Conservation (phyloP, 331 rosid species). For the Rosa hybrid region DNA sequence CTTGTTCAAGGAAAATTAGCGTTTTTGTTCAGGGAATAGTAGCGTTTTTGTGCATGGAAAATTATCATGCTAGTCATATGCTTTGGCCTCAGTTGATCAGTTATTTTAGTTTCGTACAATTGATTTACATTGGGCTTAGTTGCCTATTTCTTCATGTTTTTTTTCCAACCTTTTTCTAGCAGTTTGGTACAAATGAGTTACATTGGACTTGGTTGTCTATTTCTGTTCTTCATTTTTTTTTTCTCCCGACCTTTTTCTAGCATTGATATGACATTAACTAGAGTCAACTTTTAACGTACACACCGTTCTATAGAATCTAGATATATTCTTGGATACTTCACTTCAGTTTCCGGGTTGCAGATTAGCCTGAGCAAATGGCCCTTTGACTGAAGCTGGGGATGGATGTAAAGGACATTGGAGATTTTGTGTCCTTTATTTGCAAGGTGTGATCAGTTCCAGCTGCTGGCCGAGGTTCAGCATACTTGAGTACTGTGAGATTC, state of each 20-base stretch:
- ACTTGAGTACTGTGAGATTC: conserved; percentile 36
- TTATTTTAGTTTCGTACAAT: background rate
- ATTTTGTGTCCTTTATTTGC: conserved; percentile 40
- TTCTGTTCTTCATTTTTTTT: background rate
- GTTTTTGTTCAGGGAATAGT: background rate
- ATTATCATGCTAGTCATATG: background rate
- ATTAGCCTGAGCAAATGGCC: conserved; percentile 51
- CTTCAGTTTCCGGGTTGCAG: conserved; percentile 72
- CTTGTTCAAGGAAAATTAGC: background rate
- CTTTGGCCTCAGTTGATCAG: background rate
- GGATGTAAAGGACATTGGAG: conserved; percentile 30
- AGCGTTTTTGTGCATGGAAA: background rate
- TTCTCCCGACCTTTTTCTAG: background rate
- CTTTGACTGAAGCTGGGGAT: conserved; percentile 42
- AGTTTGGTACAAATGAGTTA: background rate
- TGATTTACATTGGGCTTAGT: background rate
- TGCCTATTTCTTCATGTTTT: background rate
- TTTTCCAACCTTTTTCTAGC: background rate
- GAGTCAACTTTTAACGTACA: conserved; percentile 34
- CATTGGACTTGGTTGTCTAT: background rate
- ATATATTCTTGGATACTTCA: conserved; percentile 60
- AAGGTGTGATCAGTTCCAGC: conserved; percentile 44
- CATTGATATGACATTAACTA: conserved; percentile 24
- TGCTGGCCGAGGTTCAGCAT: conserved; percentile 37
- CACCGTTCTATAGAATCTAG: conserved; percentile 44